Percentiles rank a stretch among this genome's conserved stretches.
phyloP scores from a whole-genome alignment of 495 filamentous ascomycete species.

The Penicillium coprophilum region DNA sequence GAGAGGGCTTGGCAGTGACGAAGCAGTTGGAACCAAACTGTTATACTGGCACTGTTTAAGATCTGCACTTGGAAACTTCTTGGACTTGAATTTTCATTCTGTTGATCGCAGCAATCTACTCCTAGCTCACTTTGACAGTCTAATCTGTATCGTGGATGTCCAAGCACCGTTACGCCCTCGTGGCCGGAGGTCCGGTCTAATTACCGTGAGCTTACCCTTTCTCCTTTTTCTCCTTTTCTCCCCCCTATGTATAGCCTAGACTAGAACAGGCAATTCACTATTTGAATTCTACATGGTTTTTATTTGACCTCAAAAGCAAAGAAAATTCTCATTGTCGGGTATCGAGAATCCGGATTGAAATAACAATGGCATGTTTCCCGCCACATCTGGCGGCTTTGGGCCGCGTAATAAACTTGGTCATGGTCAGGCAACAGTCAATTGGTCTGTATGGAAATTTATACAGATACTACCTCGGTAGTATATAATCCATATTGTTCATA shows the following conservation, averaged over 20 bases:
- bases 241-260: background rate
- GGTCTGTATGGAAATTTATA: too few species aligned
- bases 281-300: background rate
- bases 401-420: background rate
- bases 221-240: background rate
- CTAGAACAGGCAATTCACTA: background rate
- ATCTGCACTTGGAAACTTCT: slow-evolving; percentile 3
- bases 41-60: background rate
- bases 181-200: slow-evolving; percentile 8
- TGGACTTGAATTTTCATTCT: background rate
- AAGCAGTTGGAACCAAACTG: slow-evolving; percentile 19
- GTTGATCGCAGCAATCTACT: background rate
- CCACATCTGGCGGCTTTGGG: slow-evolving; percentile 8
- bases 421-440: slow-evolving; percentile 11
- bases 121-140: background rate
- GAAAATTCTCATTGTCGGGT: background rate
- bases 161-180: slow-evolving; percentile 1
- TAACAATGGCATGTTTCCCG: background rate
- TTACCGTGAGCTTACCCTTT: background rate
- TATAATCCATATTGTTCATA: background rate
- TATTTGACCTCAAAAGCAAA: background rate
- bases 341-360: background rate
- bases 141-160: background rate
- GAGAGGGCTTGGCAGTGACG: slow-evolving; percentile 35
- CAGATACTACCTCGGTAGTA: too few species aligned